phyloP scores from a whole-genome alignment of 2,329 filamentous ascomycete species.

The Monosporascus sp. region DNA sequence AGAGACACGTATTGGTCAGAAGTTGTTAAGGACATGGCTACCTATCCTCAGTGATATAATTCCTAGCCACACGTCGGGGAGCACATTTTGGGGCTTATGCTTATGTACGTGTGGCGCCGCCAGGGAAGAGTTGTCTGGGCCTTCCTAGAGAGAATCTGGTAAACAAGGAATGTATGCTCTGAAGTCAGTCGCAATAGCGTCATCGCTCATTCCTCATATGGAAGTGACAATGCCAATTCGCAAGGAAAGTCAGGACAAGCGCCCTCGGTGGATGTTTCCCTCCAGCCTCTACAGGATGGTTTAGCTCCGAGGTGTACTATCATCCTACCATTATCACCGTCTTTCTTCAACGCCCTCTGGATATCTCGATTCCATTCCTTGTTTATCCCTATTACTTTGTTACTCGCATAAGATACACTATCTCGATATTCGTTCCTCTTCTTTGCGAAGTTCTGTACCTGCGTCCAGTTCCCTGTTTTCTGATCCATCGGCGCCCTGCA shows the following conservation, averaged over 20 bases:
- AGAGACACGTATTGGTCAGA: too few relatives aligned
- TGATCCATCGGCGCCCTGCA: not conserved
- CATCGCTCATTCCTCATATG: conserved; percentile 14
- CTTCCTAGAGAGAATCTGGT: too few relatives aligned
- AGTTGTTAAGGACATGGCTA: too few relatives aligned
- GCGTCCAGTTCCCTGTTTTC: not conserved
- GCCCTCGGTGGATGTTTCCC: not conserved
- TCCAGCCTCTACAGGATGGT: not conserved
- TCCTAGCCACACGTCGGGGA: too few relatives aligned
- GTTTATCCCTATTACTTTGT: not conserved
- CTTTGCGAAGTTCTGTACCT: not conserved
- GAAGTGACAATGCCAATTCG: conserved; percentile 1
- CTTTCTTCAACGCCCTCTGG: not conserved
- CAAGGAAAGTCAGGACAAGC: not conserved
- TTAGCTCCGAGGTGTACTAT: not conserved
- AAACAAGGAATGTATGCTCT: too few relatives aligned
- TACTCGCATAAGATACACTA: not conserved
- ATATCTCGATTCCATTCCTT: not conserved
- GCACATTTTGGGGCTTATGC: too few relatives aligned
- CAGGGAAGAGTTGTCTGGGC: too few relatives aligned
- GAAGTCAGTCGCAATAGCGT: conserved; percentile 13
- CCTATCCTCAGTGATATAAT: too few relatives aligned
- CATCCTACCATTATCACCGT: not conserved
- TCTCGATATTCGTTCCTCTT: not conserved
- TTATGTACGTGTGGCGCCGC: too few relatives aligned